Evolutionary conservation across 805 yeast genomes (phyloP), one percentile per base, ranked within the genome.

Genomic region (Grigorovia yakushimaensis): DNA sequence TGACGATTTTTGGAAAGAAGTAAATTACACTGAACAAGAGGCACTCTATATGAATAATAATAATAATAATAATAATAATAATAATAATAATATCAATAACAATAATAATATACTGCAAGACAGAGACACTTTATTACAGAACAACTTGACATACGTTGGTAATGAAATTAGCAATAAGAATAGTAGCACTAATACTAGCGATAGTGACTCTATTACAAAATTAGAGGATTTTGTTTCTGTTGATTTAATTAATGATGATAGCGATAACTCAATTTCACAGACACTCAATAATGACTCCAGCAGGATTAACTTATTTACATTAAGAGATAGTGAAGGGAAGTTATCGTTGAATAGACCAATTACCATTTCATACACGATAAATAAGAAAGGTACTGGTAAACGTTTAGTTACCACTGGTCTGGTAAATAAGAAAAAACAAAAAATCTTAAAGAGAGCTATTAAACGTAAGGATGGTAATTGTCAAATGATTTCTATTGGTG

Each of bases 1-100:
- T 42, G 57, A 53, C 21, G 67, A 62, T 47, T 62, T 62, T 46
- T 62, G 67, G 67, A 62, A 61, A 43, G 66, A 60, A 41, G 64
- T 62, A 18, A 54, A 52, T 13, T 42, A 51, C n/a, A 56, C 62
- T n/a, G 49, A 50, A 17, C 59, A 59, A 44, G 61, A 56, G 21
- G 56, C 60, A 2, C 46, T 58, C 23, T 53, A 52, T 27, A 48
- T 50, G 18, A 41, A 46, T 37, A 20, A 39, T 9, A 27, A n/a
- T 8, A n/a, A 5, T 27, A 5, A 11, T 17, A 35, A 39, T 4
- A n/a, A 43, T 5, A 42, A 42, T 24, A 38, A 24, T 21, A 39
- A 35, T 23, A 9, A 9, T 23, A 23, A 23, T 23, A 9, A 23
- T 23, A 9, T 23, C 9, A 23, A 9, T 23, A 33, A 9, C 17